Base-by-base conservation (phyloP, 129 eudicot genomes). In the carrot (Daucus carota) region DNA sequence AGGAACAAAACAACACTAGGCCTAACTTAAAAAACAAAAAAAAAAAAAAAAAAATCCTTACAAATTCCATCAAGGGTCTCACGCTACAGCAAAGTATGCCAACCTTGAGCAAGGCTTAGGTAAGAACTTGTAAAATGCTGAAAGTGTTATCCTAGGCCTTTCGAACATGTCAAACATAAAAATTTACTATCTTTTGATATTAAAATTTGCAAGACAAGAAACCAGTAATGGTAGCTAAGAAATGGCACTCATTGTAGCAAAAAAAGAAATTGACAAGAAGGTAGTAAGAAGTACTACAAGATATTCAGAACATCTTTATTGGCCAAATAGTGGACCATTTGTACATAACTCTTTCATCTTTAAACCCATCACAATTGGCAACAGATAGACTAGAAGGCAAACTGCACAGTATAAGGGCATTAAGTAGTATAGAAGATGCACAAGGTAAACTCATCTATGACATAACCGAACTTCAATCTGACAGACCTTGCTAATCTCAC, bases 321-420 rank as follows among this genome's bases (percentile, higher is more conserved):
- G 52, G 34, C 52, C 26, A 70, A 41, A 43, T 22, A 40, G 18
- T 70, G 18, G 48, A 70, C 32, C 74, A 70, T 41, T 41, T 38
- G 48, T 70, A 70, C 44, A 70, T 41, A 63, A 63, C 70, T 13
- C 38, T 63, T 15, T 41, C 22, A 70, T 70, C 74, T 38, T 38
- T 22, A 70, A 40, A 70, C n/a, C 74, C 74, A 41, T 70, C 50
- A 70, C 15, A 70, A 70, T 40, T 22, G 74, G 44, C 52, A 70
- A 38, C 50, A 68, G 70, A 63, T 22, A 34, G 45, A 68, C 24
- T 68, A 70, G 29, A 41, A 70, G 8, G 50, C 28, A 70, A 70
- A 70, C 52, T 70, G 74, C 74, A 70, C 74, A 70, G 74, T 70
- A 70, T 36, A 70, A 40, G 50, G 73, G 50, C 44, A 41, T 70